phyloP scores from a whole-genome alignment of 192 early-diverging fungal species.

The Backusella tarrabulga region DNA sequence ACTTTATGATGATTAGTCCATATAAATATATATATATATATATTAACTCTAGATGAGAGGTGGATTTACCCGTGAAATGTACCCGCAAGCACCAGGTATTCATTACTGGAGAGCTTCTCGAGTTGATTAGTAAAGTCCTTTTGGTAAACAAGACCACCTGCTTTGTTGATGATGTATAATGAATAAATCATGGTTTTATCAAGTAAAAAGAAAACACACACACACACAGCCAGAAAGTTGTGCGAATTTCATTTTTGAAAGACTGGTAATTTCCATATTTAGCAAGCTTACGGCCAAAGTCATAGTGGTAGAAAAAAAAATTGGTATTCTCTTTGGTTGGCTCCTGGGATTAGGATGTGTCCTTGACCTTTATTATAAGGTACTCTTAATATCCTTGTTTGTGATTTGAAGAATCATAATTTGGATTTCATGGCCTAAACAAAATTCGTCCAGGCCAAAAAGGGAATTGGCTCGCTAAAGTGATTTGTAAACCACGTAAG shows the following conservation, averaged over 20 bases:
- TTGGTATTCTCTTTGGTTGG: no score
- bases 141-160: constrained; percentile 93
- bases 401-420: no score
- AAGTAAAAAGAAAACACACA: background rate
- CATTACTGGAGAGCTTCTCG: constrained; percentile 86
- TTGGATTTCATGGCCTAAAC: no score
- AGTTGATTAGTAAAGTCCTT: constrained; percentile 85
- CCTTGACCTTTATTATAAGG: no score
- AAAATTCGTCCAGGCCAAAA: no score
- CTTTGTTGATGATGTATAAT: constrained; percentile 84
- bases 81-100: constrained; percentile 96
- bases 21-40: no score
- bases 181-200: constrained; percentile 67
- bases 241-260: background rate
- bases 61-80: constrained; percentile 87
- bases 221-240: background rate
- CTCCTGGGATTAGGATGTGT: no score
- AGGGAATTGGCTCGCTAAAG: no score
- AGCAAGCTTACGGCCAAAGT: background rate
- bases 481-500: no score
- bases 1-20: constrained; percentile 39
- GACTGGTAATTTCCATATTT: background rate
- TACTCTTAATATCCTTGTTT: no score
- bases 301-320: background rate
- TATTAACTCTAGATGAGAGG: background rate